These are phyloP conservation scores for Chrysosporium queenslandicum DNA, from an alignment of 2,329 filamentous ascomycete species.

Conservation along the genomic window DNA sequence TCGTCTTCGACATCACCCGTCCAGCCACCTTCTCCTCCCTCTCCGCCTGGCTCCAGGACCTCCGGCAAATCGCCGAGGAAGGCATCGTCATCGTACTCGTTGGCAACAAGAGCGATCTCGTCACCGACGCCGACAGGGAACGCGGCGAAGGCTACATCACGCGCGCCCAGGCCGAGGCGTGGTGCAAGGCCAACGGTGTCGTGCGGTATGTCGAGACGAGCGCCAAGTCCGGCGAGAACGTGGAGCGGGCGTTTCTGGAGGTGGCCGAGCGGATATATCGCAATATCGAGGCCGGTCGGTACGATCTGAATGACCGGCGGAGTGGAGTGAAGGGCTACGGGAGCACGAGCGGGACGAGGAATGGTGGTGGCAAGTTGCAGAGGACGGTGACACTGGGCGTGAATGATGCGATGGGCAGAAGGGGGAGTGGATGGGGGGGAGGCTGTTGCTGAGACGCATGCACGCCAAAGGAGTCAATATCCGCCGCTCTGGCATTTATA, in stretches of 20 bases:
- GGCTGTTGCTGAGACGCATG: conserved; percentile 29
- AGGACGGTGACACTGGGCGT: conserved; percentile 38
- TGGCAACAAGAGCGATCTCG: conserved; percentile 84
- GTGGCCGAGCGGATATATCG: conserved; percentile 93
- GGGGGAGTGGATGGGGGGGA: conserved; percentile 29
- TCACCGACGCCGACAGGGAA: conserved; percentile 24
- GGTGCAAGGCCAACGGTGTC: conserved; percentile 76
- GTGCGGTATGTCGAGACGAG: conserved; percentile 93
- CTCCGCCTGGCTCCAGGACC: conserved; percentile 86
- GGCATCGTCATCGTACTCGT: conserved; percentile 91
- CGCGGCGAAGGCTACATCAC: conserved; percentile 55
- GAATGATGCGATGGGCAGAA: conserved; percentile 40
- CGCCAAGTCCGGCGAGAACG: conserved; percentile 88
- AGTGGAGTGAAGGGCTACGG: conserved; percentile 70
- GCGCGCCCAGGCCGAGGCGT: conserved; percentile 72
- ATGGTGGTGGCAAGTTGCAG: conserved; percentile 23
- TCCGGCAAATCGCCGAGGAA: conserved; percentile 88
- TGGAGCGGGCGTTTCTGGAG: conserved; percentile 84
- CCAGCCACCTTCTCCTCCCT: conserved; percentile 77
- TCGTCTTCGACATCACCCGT: conserved; percentile 91
- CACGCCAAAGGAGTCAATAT: not conserved
- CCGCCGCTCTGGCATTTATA: too few species aligned
- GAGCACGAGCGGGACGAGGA: conserved; percentile 29
- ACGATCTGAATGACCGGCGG: conserved; percentile 85
- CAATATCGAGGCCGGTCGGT: conserved; percentile 90